Evolutionary conservation across 345 rosid genomes (phyloP).

Genomic region (Moricandia arvensis): DNA sequence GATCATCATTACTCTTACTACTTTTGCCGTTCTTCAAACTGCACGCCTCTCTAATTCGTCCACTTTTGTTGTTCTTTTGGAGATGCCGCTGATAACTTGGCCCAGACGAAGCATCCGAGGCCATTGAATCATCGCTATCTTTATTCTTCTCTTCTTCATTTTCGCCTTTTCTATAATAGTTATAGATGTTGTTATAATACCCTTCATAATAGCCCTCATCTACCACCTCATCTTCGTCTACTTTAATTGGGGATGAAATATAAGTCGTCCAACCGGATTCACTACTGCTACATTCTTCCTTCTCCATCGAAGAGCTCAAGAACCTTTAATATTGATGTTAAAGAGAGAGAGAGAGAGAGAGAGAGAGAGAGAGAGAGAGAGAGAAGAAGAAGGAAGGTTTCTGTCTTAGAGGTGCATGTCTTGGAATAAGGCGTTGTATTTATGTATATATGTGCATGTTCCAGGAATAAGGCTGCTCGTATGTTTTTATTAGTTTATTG

Average conservation of each 20-base stretch:
- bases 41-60: not conserved
- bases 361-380: not conserved
- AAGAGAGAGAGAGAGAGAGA: not conserved
- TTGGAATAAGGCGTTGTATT: not conserved
- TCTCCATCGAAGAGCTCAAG: conserved; percentile 34
- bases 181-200: conserved; percentile 20
- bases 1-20: conserved; percentile 33
- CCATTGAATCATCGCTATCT: conserved; percentile 79
- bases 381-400: not conserved
- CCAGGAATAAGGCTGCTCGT: conserved; percentile 28
- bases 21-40: conserved; percentile 32
- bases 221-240: conserved; percentile 37
- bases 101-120: conserved; percentile 76
- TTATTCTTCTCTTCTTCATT: conserved; percentile 42
- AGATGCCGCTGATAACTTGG: conserved; percentile 42
- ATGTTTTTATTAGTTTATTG: conserved; percentile 27
- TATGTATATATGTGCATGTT: conserved; percentile 29
- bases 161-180: conserved; percentile 15
- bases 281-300: conserved; percentile 76
- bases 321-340: conserved; percentile 28
- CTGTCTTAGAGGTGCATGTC: not conserved
- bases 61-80: conserved; percentile 25
- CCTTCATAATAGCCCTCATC: conserved; percentile 34
- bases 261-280: conserved; percentile 88
- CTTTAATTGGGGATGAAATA: conserved; percentile 50